Evolutionary conservation across 176 grass and related monocot genomes (phyloP).

Genomic region (Elymus sibiricus): DNA sequence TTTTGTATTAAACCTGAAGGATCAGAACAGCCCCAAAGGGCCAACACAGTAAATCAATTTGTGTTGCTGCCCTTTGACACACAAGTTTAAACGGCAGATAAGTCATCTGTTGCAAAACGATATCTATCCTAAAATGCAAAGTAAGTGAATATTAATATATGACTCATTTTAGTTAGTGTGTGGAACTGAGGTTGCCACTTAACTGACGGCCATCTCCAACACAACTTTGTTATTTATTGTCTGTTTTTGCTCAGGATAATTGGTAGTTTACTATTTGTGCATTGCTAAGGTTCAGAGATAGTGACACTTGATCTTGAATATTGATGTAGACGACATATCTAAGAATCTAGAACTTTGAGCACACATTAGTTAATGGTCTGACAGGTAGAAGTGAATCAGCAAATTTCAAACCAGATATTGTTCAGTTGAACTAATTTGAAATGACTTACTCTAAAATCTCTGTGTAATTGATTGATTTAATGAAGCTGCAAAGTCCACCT

Average conservation of each 20-base stretch:
- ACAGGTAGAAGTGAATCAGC: no score
- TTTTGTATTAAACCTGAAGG: not conserved
- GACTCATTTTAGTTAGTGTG: not conserved
- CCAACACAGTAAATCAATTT: not conserved
- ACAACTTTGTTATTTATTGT: not conserved
- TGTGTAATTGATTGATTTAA: no score
- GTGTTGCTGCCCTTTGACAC: not conserved
- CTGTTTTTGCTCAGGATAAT: not conserved
- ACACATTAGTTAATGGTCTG: no score
- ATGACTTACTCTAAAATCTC: no score
- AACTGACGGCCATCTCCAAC: not conserved
- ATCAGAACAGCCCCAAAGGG: not conserved
- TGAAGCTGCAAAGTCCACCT: no score
- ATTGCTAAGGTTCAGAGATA: no score
- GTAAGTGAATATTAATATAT: constrained; percentile 1
- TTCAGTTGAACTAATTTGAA: no score
- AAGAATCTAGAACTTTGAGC: no score
- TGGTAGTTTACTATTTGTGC: no score
- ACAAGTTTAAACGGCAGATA: not conserved
- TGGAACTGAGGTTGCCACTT: not conserved
- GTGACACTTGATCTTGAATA: no score
- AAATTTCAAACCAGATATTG: no score
- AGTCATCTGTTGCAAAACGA: not conserved
- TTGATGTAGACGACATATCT: no score
- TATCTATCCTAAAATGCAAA: not conserved